Conservation (phyloP, 768 basidiomycete genomes). For the Dendrothele bispora region DNA sequence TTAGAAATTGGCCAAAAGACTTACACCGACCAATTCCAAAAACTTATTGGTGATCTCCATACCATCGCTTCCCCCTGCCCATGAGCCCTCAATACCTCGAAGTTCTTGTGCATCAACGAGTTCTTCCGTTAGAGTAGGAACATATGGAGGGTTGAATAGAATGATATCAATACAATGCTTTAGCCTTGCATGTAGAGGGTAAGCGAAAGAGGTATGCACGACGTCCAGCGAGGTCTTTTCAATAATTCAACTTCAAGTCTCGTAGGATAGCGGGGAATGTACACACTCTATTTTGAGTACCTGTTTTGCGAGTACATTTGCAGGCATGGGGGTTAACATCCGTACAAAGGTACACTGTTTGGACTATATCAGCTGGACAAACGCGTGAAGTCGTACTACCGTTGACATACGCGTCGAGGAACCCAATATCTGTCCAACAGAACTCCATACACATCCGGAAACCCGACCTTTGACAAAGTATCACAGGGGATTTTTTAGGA, state of each 20-base stretch:
- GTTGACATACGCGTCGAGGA: constrained; percentile 51
- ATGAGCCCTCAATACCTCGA: constrained; percentile 71
- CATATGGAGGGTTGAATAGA: constrained; percentile 95
- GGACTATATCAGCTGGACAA: not conserved
- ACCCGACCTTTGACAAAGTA: constrained; percentile 66
- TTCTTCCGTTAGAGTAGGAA: constrained; percentile 78
- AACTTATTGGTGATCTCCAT: constrained; percentile 82
- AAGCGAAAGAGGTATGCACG: constrained; percentile 62
- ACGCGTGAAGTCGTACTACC: not conserved
- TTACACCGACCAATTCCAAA: constrained; percentile 46
- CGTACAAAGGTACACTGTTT: constrained; percentile 81
- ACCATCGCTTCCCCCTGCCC: constrained; percentile 89
- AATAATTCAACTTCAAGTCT: not conserved
- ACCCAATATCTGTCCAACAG: constrained; percentile 73
- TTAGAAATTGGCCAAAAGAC: not conserved
- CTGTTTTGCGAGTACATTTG: constrained; percentile 65
- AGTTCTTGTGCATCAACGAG: constrained; percentile 54
- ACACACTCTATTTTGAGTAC: constrained; percentile 66
- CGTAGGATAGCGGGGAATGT: not conserved
- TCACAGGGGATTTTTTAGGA: too few relatives aligned
- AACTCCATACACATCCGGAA: constrained; percentile 91
- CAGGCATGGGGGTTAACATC: constrained; percentile 87
- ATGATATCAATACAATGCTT: constrained; percentile 73
- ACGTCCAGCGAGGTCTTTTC: constrained; percentile 66
- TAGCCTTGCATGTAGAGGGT: constrained; percentile 60